Conservation (phyloP, 2,329 filamentous ascomycete species). For the Fusarium luffae region DNA sequence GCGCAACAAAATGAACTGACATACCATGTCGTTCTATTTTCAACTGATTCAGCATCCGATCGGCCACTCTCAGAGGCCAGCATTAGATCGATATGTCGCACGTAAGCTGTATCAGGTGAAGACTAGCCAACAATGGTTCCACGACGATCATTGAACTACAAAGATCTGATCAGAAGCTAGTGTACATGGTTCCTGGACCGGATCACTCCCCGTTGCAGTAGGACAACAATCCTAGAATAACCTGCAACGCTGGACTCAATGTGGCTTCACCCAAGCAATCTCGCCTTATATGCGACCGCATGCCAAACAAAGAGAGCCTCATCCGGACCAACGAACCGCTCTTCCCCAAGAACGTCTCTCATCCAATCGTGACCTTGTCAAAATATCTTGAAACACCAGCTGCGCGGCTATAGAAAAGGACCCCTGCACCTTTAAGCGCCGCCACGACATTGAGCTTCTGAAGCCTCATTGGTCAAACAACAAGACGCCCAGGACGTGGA, state of each 20-base stretch:
- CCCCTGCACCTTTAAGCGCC: conserved; percentile 38
- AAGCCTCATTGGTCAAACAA: conserved; percentile 20
- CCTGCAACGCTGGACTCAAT: conserved; percentile 19
- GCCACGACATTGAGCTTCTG: conserved; percentile 15
- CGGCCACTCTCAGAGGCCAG: conserved; percentile 13
- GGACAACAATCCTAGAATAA: conserved; percentile 23
- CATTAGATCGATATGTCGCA: conserved; percentile 28
- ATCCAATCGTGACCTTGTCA: conserved; percentile 39
- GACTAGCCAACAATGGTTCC: conserved; percentile 6
- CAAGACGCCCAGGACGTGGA: conserved; percentile 7
- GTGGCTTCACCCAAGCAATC: conserved; percentile 38
- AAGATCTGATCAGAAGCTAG: conserved; percentile 9
- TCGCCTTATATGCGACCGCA: conserved; percentile 46
- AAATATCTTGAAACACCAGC: conserved; percentile 28
- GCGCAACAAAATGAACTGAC: conserved; percentile 55
- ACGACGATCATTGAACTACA: conserved; percentile 15
- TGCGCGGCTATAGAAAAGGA: conserved; percentile 32
- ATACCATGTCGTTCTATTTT: conserved; percentile 43
- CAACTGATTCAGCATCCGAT: conserved; percentile 9
- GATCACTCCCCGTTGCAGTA: conserved; percentile 21
- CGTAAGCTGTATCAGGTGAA: conserved; percentile 33
- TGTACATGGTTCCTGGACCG: conserved; percentile 6
- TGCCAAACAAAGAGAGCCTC: conserved; percentile 40
- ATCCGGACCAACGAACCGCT: conserved; percentile 27
- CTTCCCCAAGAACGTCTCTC: conserved; percentile 8